Base-by-base conservation (phyloP, 73 alveolate genomes). In the Stentor roeselii region DNA sequence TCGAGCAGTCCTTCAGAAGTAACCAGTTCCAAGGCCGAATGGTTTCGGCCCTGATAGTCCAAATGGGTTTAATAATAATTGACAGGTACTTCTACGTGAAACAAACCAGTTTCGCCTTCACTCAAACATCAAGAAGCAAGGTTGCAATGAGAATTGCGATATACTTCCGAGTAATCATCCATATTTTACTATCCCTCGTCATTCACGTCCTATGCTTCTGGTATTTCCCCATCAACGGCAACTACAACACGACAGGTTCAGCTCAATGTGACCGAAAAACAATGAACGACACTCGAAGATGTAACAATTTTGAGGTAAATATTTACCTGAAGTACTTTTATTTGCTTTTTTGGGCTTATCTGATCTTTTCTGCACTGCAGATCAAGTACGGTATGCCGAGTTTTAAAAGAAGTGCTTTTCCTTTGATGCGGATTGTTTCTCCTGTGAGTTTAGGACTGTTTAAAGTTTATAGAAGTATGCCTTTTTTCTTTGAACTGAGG, bases 341-440 rank as follows among this genome's bases (percentile, higher is more conserved):
- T 78, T 85, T 96, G 60, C 75, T 96, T 38, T 92, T 90, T 88
- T 67, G 93, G 75, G 88, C 90, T 58, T 96, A 94, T 85, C 93
- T 96, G 78, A 82, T 90, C 83, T 77, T 93, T 42, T 84, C 95
- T 77, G 95, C 98, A 3, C 84, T 96, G 27, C 95, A 96, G 84
- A 90, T 96, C 3, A 95, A 93, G 86, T 88, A 89, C 87, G 99
- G 99, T 39, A 80, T 95, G 76, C 95, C 98, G 1, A 97, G 90
- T 84, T 87, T 94, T 82, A 95, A 90, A 78, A 95, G 93, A 91
- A 92, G 92, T 0, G 89, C 93, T 75, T 89, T 87, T 60, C 86
- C 96, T 30, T 60, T 94, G 60, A 95, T 95, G 98, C 75, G 89
- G 78, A 89, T 89, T 3, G 78, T 91, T 75, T 86, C 85, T 59